Conservation (phyloP, 768 basidiomycete species). For the Glaciozyma martinii region DNA sequence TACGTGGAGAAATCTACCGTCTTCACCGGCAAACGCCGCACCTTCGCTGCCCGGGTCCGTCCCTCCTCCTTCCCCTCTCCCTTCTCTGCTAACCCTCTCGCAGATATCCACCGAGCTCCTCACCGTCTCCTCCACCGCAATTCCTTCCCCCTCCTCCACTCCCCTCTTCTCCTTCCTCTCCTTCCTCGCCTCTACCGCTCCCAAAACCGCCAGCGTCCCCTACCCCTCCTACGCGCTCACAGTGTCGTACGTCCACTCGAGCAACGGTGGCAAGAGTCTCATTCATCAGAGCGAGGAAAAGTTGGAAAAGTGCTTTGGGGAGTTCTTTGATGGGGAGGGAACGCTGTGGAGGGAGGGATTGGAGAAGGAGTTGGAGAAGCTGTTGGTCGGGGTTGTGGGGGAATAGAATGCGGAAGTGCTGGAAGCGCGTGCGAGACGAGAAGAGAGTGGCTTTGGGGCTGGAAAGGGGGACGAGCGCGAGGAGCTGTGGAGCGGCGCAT, state of each 20-base stretch:
- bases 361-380: constrained; percentile 9
- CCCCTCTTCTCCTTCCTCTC: constrained; percentile 7
- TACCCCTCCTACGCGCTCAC: constrained; percentile 24
- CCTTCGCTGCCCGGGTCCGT: constrained; percentile 72
- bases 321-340: constrained; percentile 13
- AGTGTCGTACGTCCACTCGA: constrained; percentile 11
- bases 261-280: constrained; percentile 18
- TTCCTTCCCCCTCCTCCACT: not conserved
- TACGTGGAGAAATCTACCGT: constrained; percentile 74
- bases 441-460: too few relatives aligned
- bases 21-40: constrained; percentile 82
- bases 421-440: too few relatives aligned
- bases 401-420: too few relatives aligned
- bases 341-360: not conserved
- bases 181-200: not conserved
- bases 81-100: too few relatives aligned
- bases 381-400: not conserved
- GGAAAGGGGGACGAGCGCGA: too few relatives aligned
- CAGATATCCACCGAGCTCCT: constrained; percentile 26
- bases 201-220: not conserved
- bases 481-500: too few relatives aligned
- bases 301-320: not conserved
- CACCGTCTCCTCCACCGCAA: constrained; percentile 10
- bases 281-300: not conserved
- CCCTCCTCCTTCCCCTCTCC: not conserved